Evolutionary conservation across 495 filamentous ascomycete genomes (phyloP).

Genomic region (Penicillium atrosanguineum): DNA sequence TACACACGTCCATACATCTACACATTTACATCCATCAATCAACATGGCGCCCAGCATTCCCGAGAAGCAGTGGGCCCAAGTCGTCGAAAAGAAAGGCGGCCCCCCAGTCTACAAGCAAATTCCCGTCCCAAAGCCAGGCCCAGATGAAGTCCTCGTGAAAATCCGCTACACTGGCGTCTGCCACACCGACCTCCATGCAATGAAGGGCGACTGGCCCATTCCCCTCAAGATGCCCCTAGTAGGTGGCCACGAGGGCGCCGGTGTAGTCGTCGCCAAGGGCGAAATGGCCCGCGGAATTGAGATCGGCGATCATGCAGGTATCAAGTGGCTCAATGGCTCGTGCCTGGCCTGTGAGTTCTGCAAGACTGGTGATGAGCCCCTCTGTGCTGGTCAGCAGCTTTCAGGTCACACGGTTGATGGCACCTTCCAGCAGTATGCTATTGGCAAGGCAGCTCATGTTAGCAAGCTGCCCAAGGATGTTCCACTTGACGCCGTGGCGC

Average conservation of each 20-base stretch:
- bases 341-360: slow-evolving; percentile 74
- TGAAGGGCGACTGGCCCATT: slow-evolving; percentile 85
- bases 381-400: slow-evolving; percentile 62
- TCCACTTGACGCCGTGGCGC: slow-evolving; percentile 69
- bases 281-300: slow-evolving; percentile 64
- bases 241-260: slow-evolving; percentile 85
- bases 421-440: slow-evolving; percentile 83
- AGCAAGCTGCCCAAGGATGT: slow-evolving; percentile 70
- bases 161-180: slow-evolving; percentile 90
- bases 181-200: slow-evolving; percentile 80
- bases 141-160: slow-evolving; percentile 84
- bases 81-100: slow-evolving; percentile 72
- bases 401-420: slow-evolving; percentile 81
- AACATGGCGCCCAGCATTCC: slow-evolving; percentile 49
- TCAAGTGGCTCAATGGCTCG: slow-evolving; percentile 82
- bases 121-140: slow-evolving; percentile 68
- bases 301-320: slow-evolving; percentile 70
- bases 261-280: slow-evolving; percentile 74
- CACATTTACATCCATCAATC: too few relatives aligned
- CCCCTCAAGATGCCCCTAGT: slow-evolving; percentile 76
- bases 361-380: slow-evolving; percentile 63
- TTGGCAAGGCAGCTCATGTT: slow-evolving; percentile 78
- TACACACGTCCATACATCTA: too few relatives aligned
- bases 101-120: slow-evolving; percentile 78
- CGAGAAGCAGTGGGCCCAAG: slow-evolving; percentile 78